Evolutionary conservation across 108 stramenopile species (phyloP), one percentile per base, ranked within the genome.

Genomic region (Fragilaria crotonensis): DNA sequence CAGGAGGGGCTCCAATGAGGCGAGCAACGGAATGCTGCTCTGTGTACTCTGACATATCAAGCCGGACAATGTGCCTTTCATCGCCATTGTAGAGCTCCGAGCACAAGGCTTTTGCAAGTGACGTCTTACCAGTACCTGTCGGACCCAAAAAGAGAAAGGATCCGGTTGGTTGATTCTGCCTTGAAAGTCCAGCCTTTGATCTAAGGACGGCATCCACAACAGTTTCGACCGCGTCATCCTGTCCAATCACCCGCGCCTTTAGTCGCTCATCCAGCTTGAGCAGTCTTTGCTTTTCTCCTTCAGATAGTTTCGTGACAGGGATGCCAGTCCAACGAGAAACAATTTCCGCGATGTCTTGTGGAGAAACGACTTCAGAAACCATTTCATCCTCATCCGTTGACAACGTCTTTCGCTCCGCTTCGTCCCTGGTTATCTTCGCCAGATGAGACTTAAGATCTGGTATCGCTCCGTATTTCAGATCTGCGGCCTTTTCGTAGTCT

Each of bases 41-140:
- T 57, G 89, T 93, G 71, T 94, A 95, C 63, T 96, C 96, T 20
- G 70, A 73, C 93, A 94, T 94, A 61, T 96, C 96, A 53, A 96
- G 89, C 26, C 96, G 73, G 7, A 84, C 66, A 25, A 95, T 54
- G 52, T 83, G 68, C 20, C 73, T 47, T 33, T 81, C 88, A 47
- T 84, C 84, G 46, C 84, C 88, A 64, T 90, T 83, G 60, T 88
- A 95, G 20, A 91, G 71, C 45, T 87, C 80, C 32, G 64, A 64
- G 29, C 83, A 83, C 4, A 92, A 60, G 7, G 82, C 84, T 57
- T 88, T 89, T 30, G 85, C 72, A 20, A 87, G 62, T 57, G 86
- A 84, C 0, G 93, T 95, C 59, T 95, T 92, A 18, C 94, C 90
- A 20, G 88, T 89, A 5, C 94, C 94, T 1, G 90, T 90, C 4